Percentiles rank a stretch among this genome's conserved stretches.
Conservation (phyloP, 2,329 filamentous ascomycete species). For the Penicillium vulpinum region DNA sequence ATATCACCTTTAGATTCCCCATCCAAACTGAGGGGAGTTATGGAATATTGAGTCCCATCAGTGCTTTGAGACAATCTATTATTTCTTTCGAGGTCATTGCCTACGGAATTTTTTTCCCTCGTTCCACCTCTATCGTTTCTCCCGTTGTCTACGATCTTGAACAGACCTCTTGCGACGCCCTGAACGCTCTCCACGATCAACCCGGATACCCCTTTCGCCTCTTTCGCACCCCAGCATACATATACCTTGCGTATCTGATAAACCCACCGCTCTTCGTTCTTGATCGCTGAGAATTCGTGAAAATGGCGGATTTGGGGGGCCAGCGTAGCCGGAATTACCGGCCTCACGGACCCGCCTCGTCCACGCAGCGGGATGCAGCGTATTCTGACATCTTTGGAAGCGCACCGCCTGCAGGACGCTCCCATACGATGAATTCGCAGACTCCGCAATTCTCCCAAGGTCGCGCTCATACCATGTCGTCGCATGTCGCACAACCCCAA, state of each 20-base stretch:
- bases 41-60: constrained; percentile 29
- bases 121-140: constrained; percentile 21
- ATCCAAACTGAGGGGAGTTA: constrained; percentile 30
- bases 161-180: constrained; percentile 35
- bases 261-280: background rate
- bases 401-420: constrained; percentile 80
- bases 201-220: constrained; percentile 24
- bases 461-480: constrained; percentile 77
- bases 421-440: constrained; percentile 91
- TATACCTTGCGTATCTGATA: constrained; percentile 5
- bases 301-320: constrained; percentile 64
- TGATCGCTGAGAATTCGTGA: constrained; percentile 13
- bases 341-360: constrained; percentile 55
- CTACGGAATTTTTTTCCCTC: constrained; percentile 14
- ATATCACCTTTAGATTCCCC: constrained; percentile 20
- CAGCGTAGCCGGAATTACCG: constrained; percentile 63
- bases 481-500: constrained; percentile 48
- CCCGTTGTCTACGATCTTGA: constrained; percentile 34
- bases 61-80: constrained; percentile 16
- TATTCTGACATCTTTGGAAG: constrained; percentile 95
- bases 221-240: constrained; percentile 7
- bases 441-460: constrained; percentile 63
- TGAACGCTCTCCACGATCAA: constrained; percentile 37
- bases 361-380: constrained; percentile 81
- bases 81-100: constrained; percentile 18